Evolutionary conservation across 176 grass and related monocot species (phyloP).

Genomic region (Juncus effusus): DNA sequence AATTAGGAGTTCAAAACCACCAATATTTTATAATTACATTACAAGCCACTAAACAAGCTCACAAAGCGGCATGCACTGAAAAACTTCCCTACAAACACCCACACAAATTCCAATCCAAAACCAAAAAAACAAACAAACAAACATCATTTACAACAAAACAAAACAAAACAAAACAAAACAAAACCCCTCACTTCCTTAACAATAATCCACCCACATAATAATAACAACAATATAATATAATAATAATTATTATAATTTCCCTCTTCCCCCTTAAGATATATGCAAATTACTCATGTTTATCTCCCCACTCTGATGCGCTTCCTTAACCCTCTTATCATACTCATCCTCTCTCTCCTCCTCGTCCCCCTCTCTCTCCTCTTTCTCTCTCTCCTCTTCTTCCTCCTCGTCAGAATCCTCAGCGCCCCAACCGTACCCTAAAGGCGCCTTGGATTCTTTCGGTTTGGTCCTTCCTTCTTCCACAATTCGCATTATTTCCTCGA

Average conservation of each 20-base stretch:
- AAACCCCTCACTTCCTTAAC: neutral
- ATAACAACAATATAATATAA: slow-evolving; percentile 4
- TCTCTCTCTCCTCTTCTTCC: slow-evolving; percentile 41
- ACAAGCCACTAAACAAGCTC: slow-evolving; percentile 26
- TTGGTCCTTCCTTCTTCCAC: slow-evolving; percentile 71
- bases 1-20: slow-evolving; percentile 1
- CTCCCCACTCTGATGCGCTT: slow-evolving; percentile 68
- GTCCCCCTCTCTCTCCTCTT: slow-evolving; percentile 33
- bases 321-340: slow-evolving; percentile 74
- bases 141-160: slow-evolving; percentile 39
- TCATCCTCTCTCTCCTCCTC: slow-evolving; percentile 57
- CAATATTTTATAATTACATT: slow-evolving; percentile 20
- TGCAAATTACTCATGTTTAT: slow-evolving; percentile 48
- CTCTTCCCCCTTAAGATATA: slow-evolving; percentile 26
- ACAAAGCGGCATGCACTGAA: slow-evolving; percentile 16
- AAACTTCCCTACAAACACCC: slow-evolving; percentile 34
- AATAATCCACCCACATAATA: slow-evolving; percentile 34
- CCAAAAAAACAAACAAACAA: slow-evolving; percentile 29
- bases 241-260: slow-evolving; percentile 10
- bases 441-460: slow-evolving; percentile 42
- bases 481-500: slow-evolving; percentile 76
- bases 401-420: slow-evolving; percentile 60
- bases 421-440: slow-evolving; percentile 44
- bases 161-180: slow-evolving; percentile 18
- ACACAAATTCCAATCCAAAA: neutral